Percentiles rank a stretch among this genome's conserved stretches.
Conservation (phyloP, 129 eudicot genomes). For the Ambrosia artemisiifolia region DNA sequence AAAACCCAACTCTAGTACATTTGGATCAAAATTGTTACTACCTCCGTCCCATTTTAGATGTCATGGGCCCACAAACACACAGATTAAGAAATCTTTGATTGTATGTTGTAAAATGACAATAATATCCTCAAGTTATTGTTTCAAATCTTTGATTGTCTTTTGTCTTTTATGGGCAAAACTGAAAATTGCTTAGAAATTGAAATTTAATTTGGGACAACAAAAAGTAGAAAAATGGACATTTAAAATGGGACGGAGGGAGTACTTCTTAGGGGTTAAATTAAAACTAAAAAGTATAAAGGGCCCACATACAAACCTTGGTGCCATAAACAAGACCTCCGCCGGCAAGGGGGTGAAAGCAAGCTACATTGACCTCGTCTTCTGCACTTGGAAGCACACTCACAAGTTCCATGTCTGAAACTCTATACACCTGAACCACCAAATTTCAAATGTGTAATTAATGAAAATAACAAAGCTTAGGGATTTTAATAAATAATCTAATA, state of each 20-base stretch:
- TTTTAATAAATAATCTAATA: background rate
- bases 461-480: too few relatives aligned
- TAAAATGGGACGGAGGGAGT: too few relatives aligned
- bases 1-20: background rate
- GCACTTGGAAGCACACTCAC: constrained; percentile 98
- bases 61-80: too few relatives aligned
- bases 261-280: background rate
- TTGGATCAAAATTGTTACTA: background rate
- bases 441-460: background rate
- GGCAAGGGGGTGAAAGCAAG: constrained; percentile 91
- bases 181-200: too few relatives aligned
- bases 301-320: constrained; percentile 64
- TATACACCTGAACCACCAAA: constrained; percentile 58
- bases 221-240: too few relatives aligned
- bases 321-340: constrained; percentile 99
- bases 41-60: too few relatives aligned
- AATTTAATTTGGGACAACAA: too few relatives aligned
- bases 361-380: constrained; percentile 98
- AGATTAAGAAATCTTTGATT: too few relatives aligned
- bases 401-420: constrained; percentile 98
- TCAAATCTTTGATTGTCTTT: too few relatives aligned
- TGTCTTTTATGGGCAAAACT: too few relatives aligned
- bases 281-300: background rate
- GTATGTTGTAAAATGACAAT: too few relatives aligned
- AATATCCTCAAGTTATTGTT: too few relatives aligned